Percentiles rank a stretch among this genome's conserved stretches.
These are phyloP conservation scores for Zea luxurians DNA, from an alignment of 176 grass and related monocot genomes.

Conservation along the genomic window DNA sequence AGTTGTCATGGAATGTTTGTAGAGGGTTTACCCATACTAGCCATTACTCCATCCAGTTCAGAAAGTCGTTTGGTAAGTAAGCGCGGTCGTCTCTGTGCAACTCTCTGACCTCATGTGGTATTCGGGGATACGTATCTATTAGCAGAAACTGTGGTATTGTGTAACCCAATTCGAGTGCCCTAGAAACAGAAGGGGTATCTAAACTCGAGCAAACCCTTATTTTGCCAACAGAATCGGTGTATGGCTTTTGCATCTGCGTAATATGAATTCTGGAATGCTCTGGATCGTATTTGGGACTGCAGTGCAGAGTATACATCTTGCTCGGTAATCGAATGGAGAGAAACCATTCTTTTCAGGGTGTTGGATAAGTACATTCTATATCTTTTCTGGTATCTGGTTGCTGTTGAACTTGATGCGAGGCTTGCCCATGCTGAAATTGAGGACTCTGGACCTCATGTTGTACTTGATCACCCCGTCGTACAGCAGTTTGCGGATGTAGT, in stretches of 20 bases:
- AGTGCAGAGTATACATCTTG: constrained; percentile 2
- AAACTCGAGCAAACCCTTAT: not conserved
- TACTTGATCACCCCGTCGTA: constrained; percentile 92
- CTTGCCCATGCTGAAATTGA: constrained; percentile 99
- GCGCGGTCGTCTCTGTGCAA: not conserved
- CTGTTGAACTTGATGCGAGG: constrained; percentile 89
- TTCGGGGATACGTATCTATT: not conserved
- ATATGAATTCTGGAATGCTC: constrained; percentile 17
- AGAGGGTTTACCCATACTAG: constrained; percentile 19
- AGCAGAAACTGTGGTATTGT: not conserved
- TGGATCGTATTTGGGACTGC: constrained; percentile 11
- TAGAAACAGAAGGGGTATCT: not conserved
- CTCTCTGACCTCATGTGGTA: not conserved
- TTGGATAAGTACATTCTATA: constrained; percentile 34
- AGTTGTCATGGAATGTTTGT: not conserved
- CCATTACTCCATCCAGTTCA: not conserved
- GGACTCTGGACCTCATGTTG: constrained; percentile 83
- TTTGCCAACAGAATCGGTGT: not conserved
- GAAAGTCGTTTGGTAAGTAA: not conserved
- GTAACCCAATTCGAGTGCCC: not conserved
- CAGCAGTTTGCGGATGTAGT: constrained; percentile 85
- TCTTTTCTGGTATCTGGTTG: constrained; percentile 66
- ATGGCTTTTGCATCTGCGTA: not conserved
- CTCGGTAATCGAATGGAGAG: not conserved
- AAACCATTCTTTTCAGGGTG: not conserved